phyloP scores from a whole-genome alignment of 75 land plant genomes.

The Larix kaempferi region DNA sequence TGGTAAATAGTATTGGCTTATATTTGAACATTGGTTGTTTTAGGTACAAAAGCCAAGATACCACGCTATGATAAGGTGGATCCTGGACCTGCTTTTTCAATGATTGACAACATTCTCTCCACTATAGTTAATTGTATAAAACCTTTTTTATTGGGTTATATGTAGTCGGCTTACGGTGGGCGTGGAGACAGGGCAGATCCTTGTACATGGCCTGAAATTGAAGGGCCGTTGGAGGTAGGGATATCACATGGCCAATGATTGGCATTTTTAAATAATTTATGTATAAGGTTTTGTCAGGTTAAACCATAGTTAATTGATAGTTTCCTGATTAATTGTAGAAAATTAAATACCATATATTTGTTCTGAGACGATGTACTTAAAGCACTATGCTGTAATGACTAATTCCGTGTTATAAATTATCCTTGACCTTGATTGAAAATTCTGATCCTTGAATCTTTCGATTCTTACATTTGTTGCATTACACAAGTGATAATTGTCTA shows the following conservation, averaged over 20 bases:
- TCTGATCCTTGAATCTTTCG: background rate
- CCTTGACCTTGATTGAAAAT: background rate
- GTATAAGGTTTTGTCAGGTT: too few species aligned
- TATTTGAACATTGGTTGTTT: conserved; percentile 3
- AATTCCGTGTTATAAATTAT: background rate
- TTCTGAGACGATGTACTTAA: background rate
- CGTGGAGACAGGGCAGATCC: conserved; percentile 91
- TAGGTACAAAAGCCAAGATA: conserved; percentile 74
- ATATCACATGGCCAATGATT: background rate
- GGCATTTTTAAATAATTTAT: background rate
- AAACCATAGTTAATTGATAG: background rate
- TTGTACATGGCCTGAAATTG: conserved; percentile 84
- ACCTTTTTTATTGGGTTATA: background rate
- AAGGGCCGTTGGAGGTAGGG: conserved; percentile 84
- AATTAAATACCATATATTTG: background rate
- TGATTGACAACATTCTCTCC: background rate
- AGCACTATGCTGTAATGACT: background rate
- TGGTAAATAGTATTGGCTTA: background rate
- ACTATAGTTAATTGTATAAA: background rate
- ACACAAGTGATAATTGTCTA: background rate
- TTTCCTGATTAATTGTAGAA: conserved; percentile 1
- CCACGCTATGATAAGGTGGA: conserved; percentile 91
- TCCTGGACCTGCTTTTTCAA: conserved; percentile 3
- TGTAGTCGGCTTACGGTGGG: conserved; percentile 83
- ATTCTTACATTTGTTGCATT: background rate